Evolutionary conservation across 768 basidiomycete genomes (phyloP).

Genomic region (Hygrophorus russula): DNA sequence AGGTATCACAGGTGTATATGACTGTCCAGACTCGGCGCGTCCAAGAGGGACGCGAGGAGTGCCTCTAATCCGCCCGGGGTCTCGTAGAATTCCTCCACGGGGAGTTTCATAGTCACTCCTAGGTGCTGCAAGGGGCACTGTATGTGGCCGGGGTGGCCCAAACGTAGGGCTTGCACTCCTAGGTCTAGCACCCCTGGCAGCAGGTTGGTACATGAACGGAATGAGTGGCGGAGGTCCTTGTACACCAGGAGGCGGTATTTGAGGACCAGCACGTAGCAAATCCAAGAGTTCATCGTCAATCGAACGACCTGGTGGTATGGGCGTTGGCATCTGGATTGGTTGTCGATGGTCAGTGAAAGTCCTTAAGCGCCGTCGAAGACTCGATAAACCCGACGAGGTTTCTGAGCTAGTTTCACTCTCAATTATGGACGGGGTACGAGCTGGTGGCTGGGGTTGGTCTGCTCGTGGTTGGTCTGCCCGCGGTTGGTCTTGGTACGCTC

Average conservation of each 20-base stretch:
- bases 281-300: constrained; percentile 52
- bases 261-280: constrained; percentile 38
- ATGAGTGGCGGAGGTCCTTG: constrained; percentile 41
- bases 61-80: not conserved
- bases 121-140: constrained; percentile 15
- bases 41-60: not conserved
- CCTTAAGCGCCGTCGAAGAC: constrained; percentile 13
- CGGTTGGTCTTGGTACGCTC: constrained; percentile 14
- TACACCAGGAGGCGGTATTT: constrained; percentile 26
- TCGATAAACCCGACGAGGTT: constrained; percentile 8
- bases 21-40: constrained; percentile 3
- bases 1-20: constrained; percentile 3
- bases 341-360: constrained; percentile 6
- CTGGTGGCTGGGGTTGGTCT: constrained; percentile 11
- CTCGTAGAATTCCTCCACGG: not conserved
- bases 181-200: constrained; percentile 21
- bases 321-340: constrained; percentile 26
- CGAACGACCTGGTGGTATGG: constrained; percentile 37
- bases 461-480: constrained; percentile 14
- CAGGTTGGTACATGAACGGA: constrained; percentile 44
- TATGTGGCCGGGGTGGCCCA: constrained; percentile 15
- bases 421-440: constrained; percentile 7
- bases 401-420: constrained; percentile 7
- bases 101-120: constrained; percentile 1
- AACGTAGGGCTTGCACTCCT: constrained; percentile 27